Base-by-base conservation (phyloP, 495 filamentous ascomycete genomes). In the Xylaria longipes region DNA sequence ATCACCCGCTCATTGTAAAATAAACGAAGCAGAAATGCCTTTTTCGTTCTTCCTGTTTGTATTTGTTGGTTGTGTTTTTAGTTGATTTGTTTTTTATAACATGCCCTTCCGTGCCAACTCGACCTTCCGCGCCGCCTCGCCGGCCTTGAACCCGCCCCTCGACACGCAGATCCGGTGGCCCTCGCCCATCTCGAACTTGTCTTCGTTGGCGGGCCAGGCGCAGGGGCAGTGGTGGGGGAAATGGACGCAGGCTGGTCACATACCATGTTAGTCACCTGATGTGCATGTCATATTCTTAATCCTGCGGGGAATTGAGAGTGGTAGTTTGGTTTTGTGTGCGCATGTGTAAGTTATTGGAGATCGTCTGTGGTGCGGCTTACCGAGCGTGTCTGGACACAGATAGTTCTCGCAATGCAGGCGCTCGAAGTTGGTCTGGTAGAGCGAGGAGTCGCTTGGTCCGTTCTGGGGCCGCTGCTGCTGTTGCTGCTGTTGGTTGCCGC, bases 201-300 rank as follows among this genome's bases (percentile, higher is more conserved):
- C 94, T 78, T 97, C 92, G 57, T 92, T 86, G 20, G 84, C 82
- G 8, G 93, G 91, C 83, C 92, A 94, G 3, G 93, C 85, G 80
- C 94, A 98, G 8, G 94, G 94, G 79, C 94, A 98, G 82, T 98
- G 94, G 80, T 97, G 94, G 9, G 94, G 94, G 85, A 97, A 93
- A 78, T 93, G 90, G 2, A 98, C 94, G 84, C 94, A 98, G 7
- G 93, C 91, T 56, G 15, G 11, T 14, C 15, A 17, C 15, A 37
- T 46, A 46, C 17, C 46, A 22, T 50, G 6, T 50, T 25, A 50
- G 46, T 48, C 20, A 2, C 46, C 41, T 43, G 11, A 37, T 37
- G 35, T 45, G 15, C 43, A 6, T 6, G 64, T 41, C 37, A 57
- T 17, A 41, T 62, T 15, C 6, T 33, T 50, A 5, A 4, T 11